Conservation (phyloP, 441 rosid species). For the Pelargonium myrrhifolium region DNA sequence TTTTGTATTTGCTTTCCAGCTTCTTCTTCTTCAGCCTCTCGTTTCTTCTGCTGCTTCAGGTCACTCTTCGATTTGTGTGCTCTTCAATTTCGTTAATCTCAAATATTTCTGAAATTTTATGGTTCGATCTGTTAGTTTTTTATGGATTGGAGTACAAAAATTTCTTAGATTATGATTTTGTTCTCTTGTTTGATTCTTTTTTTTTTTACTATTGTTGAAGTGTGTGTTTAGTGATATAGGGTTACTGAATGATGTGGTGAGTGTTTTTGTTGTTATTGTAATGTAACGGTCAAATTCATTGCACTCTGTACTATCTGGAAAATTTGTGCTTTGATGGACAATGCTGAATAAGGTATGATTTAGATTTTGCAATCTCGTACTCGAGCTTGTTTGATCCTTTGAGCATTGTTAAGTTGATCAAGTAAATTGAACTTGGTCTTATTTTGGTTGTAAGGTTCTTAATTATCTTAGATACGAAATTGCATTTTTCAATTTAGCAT, state of each 20-base stretch:
- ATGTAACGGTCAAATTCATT: neutral
- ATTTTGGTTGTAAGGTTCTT: neutral
- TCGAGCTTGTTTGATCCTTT: neutral
- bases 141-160: neutral
- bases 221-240: neutral
- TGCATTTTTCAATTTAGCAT: neutral
- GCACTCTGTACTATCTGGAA: neutral
- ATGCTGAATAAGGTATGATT: neutral
- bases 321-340: too few species aligned
- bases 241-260: neutral
- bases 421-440: neutral
- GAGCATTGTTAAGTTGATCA: neutral
- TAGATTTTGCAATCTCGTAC: neutral
- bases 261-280: neutral
- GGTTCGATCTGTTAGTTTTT: neutral
- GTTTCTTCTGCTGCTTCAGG: slow-evolving; percentile 61
- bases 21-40: slow-evolving; percentile 83
- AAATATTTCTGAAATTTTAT: neutral
- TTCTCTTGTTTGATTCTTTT: neutral
- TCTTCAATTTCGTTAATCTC: neutral
- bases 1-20: slow-evolving; percentile 72
- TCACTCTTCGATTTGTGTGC: slow-evolving; percentile 1
- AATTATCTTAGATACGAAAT: neutral
- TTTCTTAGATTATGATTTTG: neutral
- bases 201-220: neutral